Evolutionary conservation across 192 early-diverging fungal species (phyloP).

Genomic region (Coemansia guatemalensis): DNA sequence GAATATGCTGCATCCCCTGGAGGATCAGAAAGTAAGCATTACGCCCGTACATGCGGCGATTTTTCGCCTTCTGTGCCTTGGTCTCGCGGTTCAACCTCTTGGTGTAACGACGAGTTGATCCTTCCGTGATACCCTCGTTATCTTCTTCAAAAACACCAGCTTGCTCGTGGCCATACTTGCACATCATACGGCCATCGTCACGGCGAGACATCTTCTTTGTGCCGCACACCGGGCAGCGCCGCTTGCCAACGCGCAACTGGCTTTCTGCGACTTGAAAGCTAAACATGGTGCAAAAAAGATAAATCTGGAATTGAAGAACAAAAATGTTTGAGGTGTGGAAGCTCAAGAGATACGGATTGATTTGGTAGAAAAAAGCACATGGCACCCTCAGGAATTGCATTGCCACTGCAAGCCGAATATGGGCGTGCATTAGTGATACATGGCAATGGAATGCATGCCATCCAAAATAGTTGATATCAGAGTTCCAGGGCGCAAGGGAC

Average conservation of each 20-base stretch:
- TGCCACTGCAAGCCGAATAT: neutral
- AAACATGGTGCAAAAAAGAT: neutral
- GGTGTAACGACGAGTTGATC: conserved; percentile 24
- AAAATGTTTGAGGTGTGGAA: no score
- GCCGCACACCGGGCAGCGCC: conserved; percentile 40
- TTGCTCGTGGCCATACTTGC: conserved; percentile 47
- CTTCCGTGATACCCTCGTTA: conserved; percentile 25
- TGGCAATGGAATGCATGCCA: no score
- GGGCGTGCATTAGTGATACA: no score
- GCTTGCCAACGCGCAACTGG: conserved; percentile 14
- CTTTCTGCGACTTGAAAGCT: neutral
- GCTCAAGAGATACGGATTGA: neutral
- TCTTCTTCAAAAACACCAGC: conserved; percentile 38
- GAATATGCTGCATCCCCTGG: conserved; percentile 32
- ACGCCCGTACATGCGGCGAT: conserved; percentile 25
- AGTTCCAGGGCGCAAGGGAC: no score
- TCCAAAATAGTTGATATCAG: no score
- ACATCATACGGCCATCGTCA: conserved; percentile 43
- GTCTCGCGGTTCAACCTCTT: conserved; percentile 13
- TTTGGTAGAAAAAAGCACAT: neutral
- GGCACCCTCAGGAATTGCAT: neutral
- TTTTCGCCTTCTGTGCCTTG: conserved; percentile 7
- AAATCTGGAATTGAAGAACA: no score
- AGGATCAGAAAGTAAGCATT: conserved; percentile 34
- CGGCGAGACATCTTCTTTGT: conserved; percentile 34